A percentile compares a stretch with the other conserved stretches of the same genome.
Conservation (phyloP, 768 basidiomycete genomes). For the Mycena galericulata region DNA sequence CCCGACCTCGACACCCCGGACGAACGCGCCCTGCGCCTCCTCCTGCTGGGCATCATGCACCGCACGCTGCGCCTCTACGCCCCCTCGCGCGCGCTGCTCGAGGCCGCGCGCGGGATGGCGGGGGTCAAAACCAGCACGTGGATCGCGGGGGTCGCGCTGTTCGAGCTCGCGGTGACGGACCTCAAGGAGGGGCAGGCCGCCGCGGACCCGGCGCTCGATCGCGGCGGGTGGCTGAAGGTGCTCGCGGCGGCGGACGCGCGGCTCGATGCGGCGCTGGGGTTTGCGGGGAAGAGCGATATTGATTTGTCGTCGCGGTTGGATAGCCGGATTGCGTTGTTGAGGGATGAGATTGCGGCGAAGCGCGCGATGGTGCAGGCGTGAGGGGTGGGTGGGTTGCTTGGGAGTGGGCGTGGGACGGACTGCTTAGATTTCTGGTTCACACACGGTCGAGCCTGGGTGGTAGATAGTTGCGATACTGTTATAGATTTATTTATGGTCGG, state of each 20-base stretch:
- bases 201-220: constrained; percentile 36
- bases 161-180: constrained; percentile 79
- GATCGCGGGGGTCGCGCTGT: constrained; percentile 74
- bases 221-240: constrained; percentile 39
- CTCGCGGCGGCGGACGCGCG: constrained; percentile 61
- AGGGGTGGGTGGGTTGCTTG: not conserved
- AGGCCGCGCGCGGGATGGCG: constrained; percentile 61
- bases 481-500: too few species aligned
- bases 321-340: constrained; percentile 74
- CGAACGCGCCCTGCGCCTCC: constrained; percentile 74
- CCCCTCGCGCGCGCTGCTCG: constrained; percentile 60
- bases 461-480: too few species aligned
- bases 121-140: constrained; percentile 68
- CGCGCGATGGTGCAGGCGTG: constrained; percentile 56
- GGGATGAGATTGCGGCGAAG: constrained; percentile 77
- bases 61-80: constrained; percentile 64
- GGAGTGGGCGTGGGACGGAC: too few species aligned
- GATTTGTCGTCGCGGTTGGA: constrained; percentile 79
- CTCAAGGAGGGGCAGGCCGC: constrained; percentile 65
- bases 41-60: constrained; percentile 76
- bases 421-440: too few species aligned
- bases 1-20: constrained; percentile 75
- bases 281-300: constrained; percentile 60
- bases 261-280: constrained; percentile 63
- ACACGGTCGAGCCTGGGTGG: too few species aligned